phyloP scores from a whole-genome alignment of 176 grass and related monocot genomes.

The Pharus latifolius region DNA sequence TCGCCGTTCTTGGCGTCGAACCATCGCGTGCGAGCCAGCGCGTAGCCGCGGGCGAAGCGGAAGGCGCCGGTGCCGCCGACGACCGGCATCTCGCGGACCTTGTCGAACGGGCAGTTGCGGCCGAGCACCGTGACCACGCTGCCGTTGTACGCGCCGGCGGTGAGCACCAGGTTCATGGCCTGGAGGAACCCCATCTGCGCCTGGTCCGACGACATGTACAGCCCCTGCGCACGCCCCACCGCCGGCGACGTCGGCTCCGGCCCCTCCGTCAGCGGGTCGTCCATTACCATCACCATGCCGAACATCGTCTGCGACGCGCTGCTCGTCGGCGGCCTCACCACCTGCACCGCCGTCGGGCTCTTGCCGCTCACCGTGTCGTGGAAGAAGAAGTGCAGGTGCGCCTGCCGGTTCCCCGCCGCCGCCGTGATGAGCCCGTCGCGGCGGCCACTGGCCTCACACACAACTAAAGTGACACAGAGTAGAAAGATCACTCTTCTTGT shows the following conservation, averaged over 20 bases:
- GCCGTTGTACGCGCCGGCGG: conserved; percentile 39
- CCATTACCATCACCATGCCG: conserved; percentile 48
- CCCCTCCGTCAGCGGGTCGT: conserved; percentile 60
- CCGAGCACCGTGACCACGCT: conserved; percentile 55
- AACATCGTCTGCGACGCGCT: conserved; percentile 13
- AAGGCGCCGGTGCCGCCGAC: conserved; percentile 54
- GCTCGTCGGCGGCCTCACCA: conserved; percentile 5
- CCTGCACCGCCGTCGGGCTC: conserved; percentile 27
- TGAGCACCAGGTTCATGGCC: conserved; percentile 72
- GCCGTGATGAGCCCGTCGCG: neutral
- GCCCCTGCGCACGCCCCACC: conserved; percentile 54
- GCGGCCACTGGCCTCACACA: neutral
- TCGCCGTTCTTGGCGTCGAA: conserved; percentile 35
- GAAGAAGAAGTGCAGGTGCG: conserved; percentile 81
- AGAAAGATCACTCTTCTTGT: neutral
- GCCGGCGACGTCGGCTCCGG: conserved; percentile 12
- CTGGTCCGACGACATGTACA: conserved; percentile 47
- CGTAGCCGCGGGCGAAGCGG: conserved; percentile 58
- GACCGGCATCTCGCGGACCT: conserved; percentile 48
- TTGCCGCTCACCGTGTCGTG: conserved; percentile 64
- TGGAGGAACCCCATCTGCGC: conserved; percentile 42
- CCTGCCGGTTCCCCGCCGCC: neutral
- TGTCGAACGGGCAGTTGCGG: conserved; percentile 41
- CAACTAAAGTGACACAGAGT: neutral
- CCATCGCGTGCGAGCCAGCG: conserved; percentile 31